Percentiles rank a stretch among this genome's conserved stretches.
Evolutionary conservation across 2,329 filamentous ascomycete genomes (phyloP).

Genomic region (Aspergillus ibericus): DNA sequence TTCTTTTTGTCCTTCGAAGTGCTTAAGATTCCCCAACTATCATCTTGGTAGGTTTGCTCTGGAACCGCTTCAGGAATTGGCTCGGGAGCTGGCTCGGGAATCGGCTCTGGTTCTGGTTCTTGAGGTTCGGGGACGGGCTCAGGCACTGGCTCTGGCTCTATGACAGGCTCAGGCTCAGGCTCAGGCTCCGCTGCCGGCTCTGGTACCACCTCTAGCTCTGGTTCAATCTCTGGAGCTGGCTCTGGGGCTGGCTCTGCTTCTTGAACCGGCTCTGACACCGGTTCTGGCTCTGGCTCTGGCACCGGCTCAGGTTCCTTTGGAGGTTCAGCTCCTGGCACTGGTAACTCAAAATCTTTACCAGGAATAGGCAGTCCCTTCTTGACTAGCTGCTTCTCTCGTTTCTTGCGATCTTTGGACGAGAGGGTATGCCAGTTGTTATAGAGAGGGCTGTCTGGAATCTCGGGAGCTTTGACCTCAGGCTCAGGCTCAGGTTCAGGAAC

Average conservation of each 20-base stretch:
- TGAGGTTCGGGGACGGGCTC: not conserved
- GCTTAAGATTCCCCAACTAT: conserved; percentile 38
- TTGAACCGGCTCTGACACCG: conserved; percentile 20
- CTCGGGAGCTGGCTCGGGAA: conserved; percentile 21
- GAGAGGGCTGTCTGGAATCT: conserved; percentile 39
- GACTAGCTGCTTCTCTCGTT: conserved; percentile 36
- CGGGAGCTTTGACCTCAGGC: conserved; percentile 19
- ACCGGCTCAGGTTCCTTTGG: conserved; percentile 24
- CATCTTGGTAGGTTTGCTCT: conserved; percentile 25
- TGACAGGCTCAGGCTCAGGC: conserved; percentile 28
- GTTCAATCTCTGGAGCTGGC: conserved; percentile 19
- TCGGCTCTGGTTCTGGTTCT: conserved; percentile 28
- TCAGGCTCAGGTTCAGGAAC: conserved; percentile 27
- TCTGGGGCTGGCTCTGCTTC: conserved; percentile 30
- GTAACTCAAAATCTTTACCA: conserved; percentile 29
- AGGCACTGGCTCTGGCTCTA: conserved; percentile 9
- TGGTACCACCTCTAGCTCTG: conserved; percentile 30
- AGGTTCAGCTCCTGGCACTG: conserved; percentile 24
- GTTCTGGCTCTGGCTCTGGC: conserved; percentile 18
- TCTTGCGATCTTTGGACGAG: conserved; percentile 48
- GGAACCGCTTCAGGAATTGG: conserved; percentile 24
- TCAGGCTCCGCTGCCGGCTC: conserved; percentile 21
- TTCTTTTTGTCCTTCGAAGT: conserved; percentile 49
- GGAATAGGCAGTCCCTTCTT: conserved; percentile 33
- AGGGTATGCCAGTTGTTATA: conserved; percentile 37